These are phyloP conservation scores for Diplodia mutila DNA, from an alignment of 2,329 filamentous ascomycete genomes.

Conservation along the genomic window DNA sequence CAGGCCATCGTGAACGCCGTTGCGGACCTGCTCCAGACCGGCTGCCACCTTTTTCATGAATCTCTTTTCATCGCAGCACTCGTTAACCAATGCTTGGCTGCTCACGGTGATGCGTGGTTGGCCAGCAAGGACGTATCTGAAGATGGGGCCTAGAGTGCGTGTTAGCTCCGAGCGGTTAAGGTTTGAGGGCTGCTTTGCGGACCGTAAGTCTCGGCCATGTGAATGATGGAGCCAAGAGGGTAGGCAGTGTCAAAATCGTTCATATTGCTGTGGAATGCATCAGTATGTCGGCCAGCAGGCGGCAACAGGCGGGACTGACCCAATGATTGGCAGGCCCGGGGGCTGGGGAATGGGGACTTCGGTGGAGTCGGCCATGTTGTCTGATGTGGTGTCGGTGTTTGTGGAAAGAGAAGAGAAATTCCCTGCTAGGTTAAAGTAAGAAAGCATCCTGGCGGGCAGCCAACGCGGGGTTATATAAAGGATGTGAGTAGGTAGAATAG, in stretches of 20 bases:
- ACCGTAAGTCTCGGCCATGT: slow-evolving; percentile 70
- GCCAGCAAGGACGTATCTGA: slow-evolving; percentile 37
- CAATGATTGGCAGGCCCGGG: slow-evolving; percentile 56
- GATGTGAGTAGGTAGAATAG: not conserved
- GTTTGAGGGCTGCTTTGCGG: not conserved
- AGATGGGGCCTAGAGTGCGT: slow-evolving; percentile 36
- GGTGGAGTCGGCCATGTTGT: slow-evolving; percentile 16
- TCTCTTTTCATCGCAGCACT: slow-evolving; percentile 45
- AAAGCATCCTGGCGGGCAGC: slow-evolving; percentile 14
- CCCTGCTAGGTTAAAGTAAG: slow-evolving; percentile 19
- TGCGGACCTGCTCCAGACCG: slow-evolving; percentile 39
- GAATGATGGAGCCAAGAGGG: slow-evolving; percentile 58
- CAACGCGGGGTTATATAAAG: not conserved
- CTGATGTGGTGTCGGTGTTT: not conserved
- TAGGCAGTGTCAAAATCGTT: slow-evolving; percentile 64
- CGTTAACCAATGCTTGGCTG: slow-evolving; percentile 43
- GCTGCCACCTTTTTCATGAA: slow-evolving; percentile 40
- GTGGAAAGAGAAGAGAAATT: not conserved
- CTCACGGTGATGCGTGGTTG: slow-evolving; percentile 37
- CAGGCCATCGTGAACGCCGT: slow-evolving; percentile 44
- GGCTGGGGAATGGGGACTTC: slow-evolving; percentile 63
- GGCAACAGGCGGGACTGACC: not conserved
- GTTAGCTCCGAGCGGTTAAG: not conserved
- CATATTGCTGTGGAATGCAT: slow-evolving; percentile 64
- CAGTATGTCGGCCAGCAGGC: not conserved